Conservation (phyloP, 768 basidiomycete genomes). For the Pulveroboletus sp. region DNA sequence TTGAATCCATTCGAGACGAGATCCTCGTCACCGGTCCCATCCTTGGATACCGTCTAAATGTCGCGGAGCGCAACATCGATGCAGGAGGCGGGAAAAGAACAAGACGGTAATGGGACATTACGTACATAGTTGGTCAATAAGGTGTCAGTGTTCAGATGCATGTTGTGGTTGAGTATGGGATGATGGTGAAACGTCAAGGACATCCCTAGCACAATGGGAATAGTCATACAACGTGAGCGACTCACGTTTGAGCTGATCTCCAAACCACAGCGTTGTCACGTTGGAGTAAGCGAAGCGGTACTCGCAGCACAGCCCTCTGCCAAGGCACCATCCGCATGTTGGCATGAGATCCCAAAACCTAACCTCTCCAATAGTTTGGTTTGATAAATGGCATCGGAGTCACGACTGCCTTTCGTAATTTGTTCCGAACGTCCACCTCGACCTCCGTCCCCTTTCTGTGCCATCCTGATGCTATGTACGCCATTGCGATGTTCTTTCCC, state of each 20-base stretch:
- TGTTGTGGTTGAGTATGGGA: not conserved
- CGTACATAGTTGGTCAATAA: not conserved
- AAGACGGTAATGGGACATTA: conserved; percentile 6
- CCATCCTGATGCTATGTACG: conserved; percentile 73
- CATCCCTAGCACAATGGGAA: not conserved
- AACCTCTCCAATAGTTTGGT: conserved; percentile 76
- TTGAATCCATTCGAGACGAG: conserved; percentile 11
- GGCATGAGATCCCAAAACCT: not conserved
- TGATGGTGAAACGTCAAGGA: not conserved
- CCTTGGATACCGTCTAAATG: conserved; percentile 14
- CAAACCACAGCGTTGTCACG: not conserved
- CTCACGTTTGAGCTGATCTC: not conserved
- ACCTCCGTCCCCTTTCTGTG: conserved; percentile 91
- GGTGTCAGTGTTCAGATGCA: not conserved
- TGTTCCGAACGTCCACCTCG: conserved; percentile 79
- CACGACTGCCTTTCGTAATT: conserved; percentile 68
- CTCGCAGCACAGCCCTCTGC: not conserved
- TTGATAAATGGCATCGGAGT: conserved; percentile 86
- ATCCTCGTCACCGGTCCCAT: conserved; percentile 12
- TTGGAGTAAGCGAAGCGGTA: not conserved
- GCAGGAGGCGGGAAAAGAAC: conserved; percentile 11
- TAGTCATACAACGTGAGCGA: not conserved
- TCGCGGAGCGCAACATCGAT: conserved; percentile 6
- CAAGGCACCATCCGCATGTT: not conserved
- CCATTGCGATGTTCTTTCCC: conserved; percentile 94